A percentile compares a stretch with the other conserved stretches of the same genome.
Conservation (phyloP, 1,284 basidiomycete species). For the Phylloporus gajari region DNA sequence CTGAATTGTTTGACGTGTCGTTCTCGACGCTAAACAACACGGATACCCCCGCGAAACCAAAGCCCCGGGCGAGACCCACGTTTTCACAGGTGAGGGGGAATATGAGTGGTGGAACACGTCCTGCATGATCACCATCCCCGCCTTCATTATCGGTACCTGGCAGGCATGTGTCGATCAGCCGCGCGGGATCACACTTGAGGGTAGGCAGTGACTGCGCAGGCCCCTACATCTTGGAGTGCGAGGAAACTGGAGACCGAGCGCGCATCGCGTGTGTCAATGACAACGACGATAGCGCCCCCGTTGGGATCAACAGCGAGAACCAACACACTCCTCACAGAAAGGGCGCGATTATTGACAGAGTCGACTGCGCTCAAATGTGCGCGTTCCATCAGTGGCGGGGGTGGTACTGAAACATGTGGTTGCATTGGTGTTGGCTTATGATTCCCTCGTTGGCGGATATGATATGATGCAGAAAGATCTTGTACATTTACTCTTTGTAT, state of each 20-base stretch:
- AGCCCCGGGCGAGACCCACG: constrained; percentile 18
- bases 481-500: too few relatives aligned
- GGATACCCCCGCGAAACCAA: constrained; percentile 43
- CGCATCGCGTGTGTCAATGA: background rate
- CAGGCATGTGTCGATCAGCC: background rate
- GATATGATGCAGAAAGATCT: too few relatives aligned
- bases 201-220: background rate
- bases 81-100: too few relatives aligned
- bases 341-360: constrained; percentile 41
- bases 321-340: constrained; percentile 39
- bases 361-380: constrained; percentile 40
- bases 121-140: constrained; percentile 14
- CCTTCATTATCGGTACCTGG: constrained; percentile 23
- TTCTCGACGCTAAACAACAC: constrained; percentile 38
- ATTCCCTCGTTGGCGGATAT: too few relatives aligned
- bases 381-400: constrained; percentile 22
- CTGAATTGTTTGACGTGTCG: constrained; percentile 35
- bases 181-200: background rate
- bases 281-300: background rate
- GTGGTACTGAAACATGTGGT: background rate
- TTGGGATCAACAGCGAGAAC: constrained; percentile 33
- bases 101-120: background rate
- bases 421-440: too few relatives aligned
- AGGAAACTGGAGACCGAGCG: background rate
- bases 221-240: background rate